Base-by-base conservation (phyloP, 805 yeast genomes). In the Kluyveromyces wickerhamii region DNA sequence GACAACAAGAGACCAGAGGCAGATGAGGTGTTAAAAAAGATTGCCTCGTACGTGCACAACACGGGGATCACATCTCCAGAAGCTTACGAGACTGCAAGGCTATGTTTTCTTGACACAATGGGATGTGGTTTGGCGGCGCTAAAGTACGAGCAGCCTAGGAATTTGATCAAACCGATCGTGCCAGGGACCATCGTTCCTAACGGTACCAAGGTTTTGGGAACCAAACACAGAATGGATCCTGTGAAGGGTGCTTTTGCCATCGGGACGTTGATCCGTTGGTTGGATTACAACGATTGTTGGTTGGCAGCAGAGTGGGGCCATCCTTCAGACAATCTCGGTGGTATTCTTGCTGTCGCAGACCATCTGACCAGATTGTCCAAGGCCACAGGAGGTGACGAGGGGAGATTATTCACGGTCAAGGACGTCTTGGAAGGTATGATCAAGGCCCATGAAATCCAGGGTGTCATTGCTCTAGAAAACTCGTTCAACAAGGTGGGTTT, bases 261-360 rank as follows among this genome's bases (percentile, higher is more conserved):
- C 39, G 79, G 79, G 7, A 67, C 77, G 14, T 52, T 67, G 38
- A 71, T 74, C 45, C 63, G 80, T 38, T 74, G 79, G 79, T 55
- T 74, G 37, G 80, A 74, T 44, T 74, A 65, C 59, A 74, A 74
- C 42, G 79, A 74, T 49, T 74, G 79, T 53, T 74, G 79, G 79
- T 54, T 74, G 26, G 80, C 79, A 32, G 78, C 77, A n/a, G 79
- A 74, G 52, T 74, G 80, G 79, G 80, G 80, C 4, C 80, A 74
- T 52, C 80, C 79, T 16, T 69, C 76, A 21, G 80, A 74, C 48
- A 74, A 74, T 51, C 47, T 74, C 33, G 79, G 79, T 30, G 75
- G 76, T 34, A 72, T 74, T 38, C 52, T 74, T 10, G 75, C 79
- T 2, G 74, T 74, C 21, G 70, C 78, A 21, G 79, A 74, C 52